Evolutionary conservation across 139 green algal genomes (phyloP), one percentile per base, ranked within the genome.

Genomic region (Pseudopediastrum boryanum): DNA sequence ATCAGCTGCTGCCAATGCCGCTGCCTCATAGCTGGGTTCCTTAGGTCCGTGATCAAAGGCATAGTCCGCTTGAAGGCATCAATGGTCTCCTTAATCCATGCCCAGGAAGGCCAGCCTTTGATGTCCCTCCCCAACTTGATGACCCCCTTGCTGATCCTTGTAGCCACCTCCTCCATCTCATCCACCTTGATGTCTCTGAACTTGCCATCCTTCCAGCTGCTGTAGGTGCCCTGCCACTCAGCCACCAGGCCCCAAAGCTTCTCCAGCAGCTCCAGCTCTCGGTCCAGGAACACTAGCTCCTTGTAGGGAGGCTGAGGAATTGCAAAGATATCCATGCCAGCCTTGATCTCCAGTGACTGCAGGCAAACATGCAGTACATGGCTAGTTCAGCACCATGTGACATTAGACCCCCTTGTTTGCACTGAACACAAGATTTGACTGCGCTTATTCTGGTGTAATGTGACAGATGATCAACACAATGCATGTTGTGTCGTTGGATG

Each of bases 21-120:
- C 27, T 84, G 61, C 2, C 93, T 86, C 89, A 97, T 93, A 38
- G 91, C 91, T 3, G 86, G 86, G 87, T 95, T 97, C 23, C 92
- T 83, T 82, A 97, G 82, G 85, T 97, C 91, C 12, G 89, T 93
- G 81, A 97, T 93, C 62, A 97, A 88, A 4, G 92, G 93, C 93
- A 96, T 94, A 23, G 92, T 97, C 67, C 83, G 84, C 87, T 96
- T 96, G 91, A 97, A 97, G n/a, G 90, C 81, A 44, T 96, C 93
- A 27, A 96, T 83, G 9, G 74, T 91, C 33, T 95, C 91, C 70
- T 91, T 91, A 42, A 95, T 87, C 81, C 82, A 86, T 23, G 46
- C 56, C 92, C 90, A 95, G 43, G 92, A 85, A 12, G 81, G 76
- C 93, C 92, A 97, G 38, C 82, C 50, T 80, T 93, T 93, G 72